Conservation (phyloP, 306 rosid genomes). For the Casuarina glauca region DNA sequence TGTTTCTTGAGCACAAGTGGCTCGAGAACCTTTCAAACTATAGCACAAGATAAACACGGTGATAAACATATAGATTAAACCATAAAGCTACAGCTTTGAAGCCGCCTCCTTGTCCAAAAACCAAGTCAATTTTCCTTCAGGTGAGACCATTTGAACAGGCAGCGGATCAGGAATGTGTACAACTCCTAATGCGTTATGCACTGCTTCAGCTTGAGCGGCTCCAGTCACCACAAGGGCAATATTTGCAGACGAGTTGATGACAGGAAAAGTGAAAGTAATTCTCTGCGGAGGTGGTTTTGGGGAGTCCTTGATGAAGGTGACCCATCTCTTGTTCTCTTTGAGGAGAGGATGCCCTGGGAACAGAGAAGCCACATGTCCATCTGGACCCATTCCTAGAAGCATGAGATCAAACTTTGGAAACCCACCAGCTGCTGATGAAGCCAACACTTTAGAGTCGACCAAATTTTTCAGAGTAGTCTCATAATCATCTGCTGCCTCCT, state of each 20-base stretch:
- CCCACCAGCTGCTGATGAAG: slow-evolving; percentile 49
- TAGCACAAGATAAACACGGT: no score
- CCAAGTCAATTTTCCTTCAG: slow-evolving; percentile 83
- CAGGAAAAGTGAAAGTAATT: slow-evolving; percentile 85
- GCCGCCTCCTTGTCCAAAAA: slow-evolving; percentile 90
- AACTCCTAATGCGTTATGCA: slow-evolving; percentile 54
- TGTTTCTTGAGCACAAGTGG: no score
- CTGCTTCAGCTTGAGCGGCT: slow-evolving; percentile 61
- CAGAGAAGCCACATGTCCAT: slow-evolving; percentile 92
- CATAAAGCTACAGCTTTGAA: slow-evolving; percentile 59
- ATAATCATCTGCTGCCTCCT: slow-evolving; percentile 93
- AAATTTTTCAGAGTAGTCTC: slow-evolving; percentile 66
- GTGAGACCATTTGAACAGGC: slow-evolving; percentile 70
- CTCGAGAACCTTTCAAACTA: no score
- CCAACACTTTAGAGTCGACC: slow-evolving; percentile 50
- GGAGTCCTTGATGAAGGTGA: slow-evolving; percentile 72
- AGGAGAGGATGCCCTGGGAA: slow-evolving; percentile 91
- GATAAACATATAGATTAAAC: no score
- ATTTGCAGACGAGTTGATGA: slow-evolving; percentile 73
- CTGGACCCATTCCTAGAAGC: slow-evolving; percentile 99
- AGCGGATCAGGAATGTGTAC: slow-evolving; percentile 47
- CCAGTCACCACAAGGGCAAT: slow-evolving; percentile 76
- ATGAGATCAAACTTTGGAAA: slow-evolving; percentile 91
- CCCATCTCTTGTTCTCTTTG: slow-evolving; percentile 79
- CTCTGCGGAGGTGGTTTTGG: slow-evolving; percentile 96